phyloP scores from a whole-genome alignment of 768 basidiomycete species.

The Russula virescens region DNA sequence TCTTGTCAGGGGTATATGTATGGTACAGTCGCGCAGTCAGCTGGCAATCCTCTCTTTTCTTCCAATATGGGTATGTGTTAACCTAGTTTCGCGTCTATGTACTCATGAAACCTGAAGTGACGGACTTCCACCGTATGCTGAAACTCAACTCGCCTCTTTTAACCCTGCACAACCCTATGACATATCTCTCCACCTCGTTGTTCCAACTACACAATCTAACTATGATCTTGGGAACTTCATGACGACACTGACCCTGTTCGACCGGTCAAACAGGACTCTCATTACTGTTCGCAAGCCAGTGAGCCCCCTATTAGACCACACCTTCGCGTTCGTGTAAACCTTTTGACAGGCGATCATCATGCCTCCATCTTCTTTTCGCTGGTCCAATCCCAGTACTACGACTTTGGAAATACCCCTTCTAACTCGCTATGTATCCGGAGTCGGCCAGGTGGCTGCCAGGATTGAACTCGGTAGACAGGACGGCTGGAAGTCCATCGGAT shows the following conservation, averaged over 20 bases:
- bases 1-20: slow-evolving; percentile 65
- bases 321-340: not conserved
- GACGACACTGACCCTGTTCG: slow-evolving; percentile 56
- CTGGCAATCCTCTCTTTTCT: slow-evolving; percentile 62
- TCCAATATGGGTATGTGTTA: slow-evolving; percentile 74
- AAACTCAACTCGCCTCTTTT: slow-evolving; percentile 45
- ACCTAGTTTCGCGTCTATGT: not conserved
- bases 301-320: slow-evolving; percentile 28
- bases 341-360: slow-evolving; percentile 51
- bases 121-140: slow-evolving; percentile 57
- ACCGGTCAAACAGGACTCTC: slow-evolving; percentile 59
- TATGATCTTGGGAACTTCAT: slow-evolving; percentile 81
- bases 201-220: slow-evolving; percentile 65
- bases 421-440: slow-evolving; percentile 44
- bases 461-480: slow-evolving; percentile 74
- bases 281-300: slow-evolving; percentile 59
- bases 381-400: slow-evolving; percentile 37
- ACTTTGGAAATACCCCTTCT: slow-evolving; percentile 53
- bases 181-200: slow-evolving; percentile 55
- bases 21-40: slow-evolving; percentile 66
- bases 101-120: slow-evolving; percentile 41
- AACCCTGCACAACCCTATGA: slow-evolving; percentile 66
- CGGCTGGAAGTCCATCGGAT: slow-evolving; percentile 62
- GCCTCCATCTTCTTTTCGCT: slow-evolving; percentile 38
- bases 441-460: slow-evolving; percentile 46